Percentiles rank a stretch among this genome's conserved stretches.
phyloP scores from a whole-genome alignment of 768 basidiomycete genomes.

The Imleria badia region DNA sequence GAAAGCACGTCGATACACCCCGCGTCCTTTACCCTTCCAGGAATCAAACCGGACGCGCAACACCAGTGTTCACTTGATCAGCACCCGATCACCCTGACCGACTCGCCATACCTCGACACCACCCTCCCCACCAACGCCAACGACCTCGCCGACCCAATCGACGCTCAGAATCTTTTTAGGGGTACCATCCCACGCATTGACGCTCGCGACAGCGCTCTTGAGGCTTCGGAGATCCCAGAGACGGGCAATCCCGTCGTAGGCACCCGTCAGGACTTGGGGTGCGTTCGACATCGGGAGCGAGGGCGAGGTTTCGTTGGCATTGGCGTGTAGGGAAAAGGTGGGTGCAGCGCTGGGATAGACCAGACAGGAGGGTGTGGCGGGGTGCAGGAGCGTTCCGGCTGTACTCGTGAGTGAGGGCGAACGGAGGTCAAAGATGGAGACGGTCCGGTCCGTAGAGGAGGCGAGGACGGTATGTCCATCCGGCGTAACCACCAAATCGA shows the following conservation, averaged over 20 bases:
- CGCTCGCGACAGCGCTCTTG: slow-evolving; percentile 61
- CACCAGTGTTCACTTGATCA: neutral
- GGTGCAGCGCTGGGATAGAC: slow-evolving; percentile 18
- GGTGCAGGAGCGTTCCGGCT: slow-evolving; percentile 51
- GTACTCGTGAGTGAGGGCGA: slow-evolving; percentile 37
- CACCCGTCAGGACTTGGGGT: slow-evolving; percentile 66
- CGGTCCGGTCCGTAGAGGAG: slow-evolving; percentile 72
- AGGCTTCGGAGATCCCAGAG: slow-evolving; percentile 78
- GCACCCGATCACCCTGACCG: slow-evolving; percentile 28
- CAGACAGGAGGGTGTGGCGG: slow-evolving; percentile 69
- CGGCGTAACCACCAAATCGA: slow-evolving; percentile 53
- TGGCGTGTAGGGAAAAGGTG: neutral
- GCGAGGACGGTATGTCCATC: slow-evolving; percentile 51
- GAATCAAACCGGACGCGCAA: no score
- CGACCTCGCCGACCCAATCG: slow-evolving; percentile 56
- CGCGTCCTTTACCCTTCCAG: no score
- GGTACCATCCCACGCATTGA: slow-evolving; percentile 55
- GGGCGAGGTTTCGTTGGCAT: neutral
- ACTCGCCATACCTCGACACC: slow-evolving; percentile 66
- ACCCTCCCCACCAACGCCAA: slow-evolving; percentile 62
- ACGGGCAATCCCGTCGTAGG: slow-evolving; percentile 75
- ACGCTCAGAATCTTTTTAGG: slow-evolving; percentile 56
- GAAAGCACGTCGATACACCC: no score
- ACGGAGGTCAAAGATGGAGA: slow-evolving; percentile 70
- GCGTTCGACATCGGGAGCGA: neutral